phyloP scores from a whole-genome alignment of 768 basidiomycete genomes.

The Thelephora ganbajun region DNA sequence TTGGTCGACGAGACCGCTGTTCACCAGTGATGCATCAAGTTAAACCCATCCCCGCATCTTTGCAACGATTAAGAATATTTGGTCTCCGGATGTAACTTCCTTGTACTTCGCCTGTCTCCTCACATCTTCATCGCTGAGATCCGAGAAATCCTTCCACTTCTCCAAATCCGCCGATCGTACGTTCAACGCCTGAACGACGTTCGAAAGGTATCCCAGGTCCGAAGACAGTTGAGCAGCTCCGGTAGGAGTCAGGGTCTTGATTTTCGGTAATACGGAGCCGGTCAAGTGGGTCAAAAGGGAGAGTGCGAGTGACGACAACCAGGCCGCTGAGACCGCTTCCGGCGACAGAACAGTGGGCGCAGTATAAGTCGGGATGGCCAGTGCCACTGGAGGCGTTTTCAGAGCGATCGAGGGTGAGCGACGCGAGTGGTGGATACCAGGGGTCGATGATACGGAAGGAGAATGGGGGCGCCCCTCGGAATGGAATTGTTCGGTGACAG shows the following conservation, averaged over 20 bases:
- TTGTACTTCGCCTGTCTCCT: slow-evolving; percentile 9
- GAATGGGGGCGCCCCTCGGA: slow-evolving; percentile 7
- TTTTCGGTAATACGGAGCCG: slow-evolving; percentile 51
- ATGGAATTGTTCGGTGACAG: slow-evolving; percentile 26
- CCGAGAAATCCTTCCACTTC: slow-evolving; percentile 62
- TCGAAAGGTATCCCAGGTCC: slow-evolving; percentile 82
- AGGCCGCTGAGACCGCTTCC: slow-evolving; percentile 76
- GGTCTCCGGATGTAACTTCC: not conserved
- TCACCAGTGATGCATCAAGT: not conserved
- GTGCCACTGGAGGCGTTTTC: slow-evolving; percentile 12
- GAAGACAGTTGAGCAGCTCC: slow-evolving; percentile 78
- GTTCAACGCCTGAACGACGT: slow-evolving; percentile 82
- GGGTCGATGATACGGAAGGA: slow-evolving; percentile 5
- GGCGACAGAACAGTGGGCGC: slow-evolving; percentile 31
- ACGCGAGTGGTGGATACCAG: slow-evolving; percentile 8
- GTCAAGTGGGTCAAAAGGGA: slow-evolving; percentile 68
- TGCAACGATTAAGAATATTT: not conserved
- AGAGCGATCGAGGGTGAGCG: slow-evolving; percentile 23
- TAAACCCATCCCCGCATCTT: not conserved
- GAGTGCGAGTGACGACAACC: slow-evolving; percentile 85
- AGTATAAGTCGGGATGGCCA: slow-evolving; percentile 2
- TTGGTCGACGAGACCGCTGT: not conserved
- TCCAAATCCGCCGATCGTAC: slow-evolving; percentile 75
- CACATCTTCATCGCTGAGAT: slow-evolving; percentile 39
- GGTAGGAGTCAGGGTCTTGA: slow-evolving; percentile 41